These are phyloP conservation scores for Hansenula lynferdii DNA, from an alignment of 1,139 yeast genomes.

Conservation along the genomic window DNA sequence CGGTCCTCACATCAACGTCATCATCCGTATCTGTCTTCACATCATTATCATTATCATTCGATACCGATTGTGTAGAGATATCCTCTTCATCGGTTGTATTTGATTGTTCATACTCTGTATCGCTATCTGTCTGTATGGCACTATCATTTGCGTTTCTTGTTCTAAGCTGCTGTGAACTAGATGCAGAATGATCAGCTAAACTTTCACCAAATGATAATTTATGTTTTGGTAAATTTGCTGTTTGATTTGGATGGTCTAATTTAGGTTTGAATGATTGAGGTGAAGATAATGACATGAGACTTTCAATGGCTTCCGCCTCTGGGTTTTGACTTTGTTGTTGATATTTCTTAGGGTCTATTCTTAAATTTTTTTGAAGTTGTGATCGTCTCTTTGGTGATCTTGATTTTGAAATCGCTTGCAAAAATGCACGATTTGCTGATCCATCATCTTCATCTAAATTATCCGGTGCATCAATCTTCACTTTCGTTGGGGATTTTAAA, in stretches of 20 bases:
- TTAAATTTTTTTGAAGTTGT: not conserved
- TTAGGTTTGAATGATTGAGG: conserved; percentile 27
- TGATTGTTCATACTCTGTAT: conserved; percentile 12
- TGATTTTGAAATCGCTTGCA: conserved; percentile 28
- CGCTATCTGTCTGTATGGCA: conserved; percentile 14
- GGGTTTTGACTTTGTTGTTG: conserved; percentile 22
- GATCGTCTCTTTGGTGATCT: conserved; percentile 24
- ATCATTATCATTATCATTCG: not conserved
- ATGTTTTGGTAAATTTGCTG: conserved; percentile 13
- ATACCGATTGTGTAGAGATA: conserved; percentile 1
- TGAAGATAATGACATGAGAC: conserved; percentile 40
- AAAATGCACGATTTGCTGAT: conserved; percentile 33
- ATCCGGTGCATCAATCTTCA: conserved; percentile 4
- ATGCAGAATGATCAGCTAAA: not conserved
- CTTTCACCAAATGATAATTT: conserved; percentile 18
- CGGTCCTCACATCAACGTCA: conserved; percentile 2
- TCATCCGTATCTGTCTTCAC: not conserved
- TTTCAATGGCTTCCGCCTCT: conserved; percentile 42
- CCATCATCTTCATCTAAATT: conserved; percentile 18
- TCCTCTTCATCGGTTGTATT: conserved; percentile 10
- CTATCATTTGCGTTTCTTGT: not conserved
- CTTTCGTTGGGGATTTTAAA: not conserved
- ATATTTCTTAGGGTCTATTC: conserved; percentile 2
- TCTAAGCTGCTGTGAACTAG: not conserved
- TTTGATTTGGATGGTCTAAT: conserved; percentile 2